Percentiles rank a stretch among this genome's conserved stretches.
Conservation (phyloP, 1,139 yeast genomes). For the Candida pseudoviswanathii region DNA sequence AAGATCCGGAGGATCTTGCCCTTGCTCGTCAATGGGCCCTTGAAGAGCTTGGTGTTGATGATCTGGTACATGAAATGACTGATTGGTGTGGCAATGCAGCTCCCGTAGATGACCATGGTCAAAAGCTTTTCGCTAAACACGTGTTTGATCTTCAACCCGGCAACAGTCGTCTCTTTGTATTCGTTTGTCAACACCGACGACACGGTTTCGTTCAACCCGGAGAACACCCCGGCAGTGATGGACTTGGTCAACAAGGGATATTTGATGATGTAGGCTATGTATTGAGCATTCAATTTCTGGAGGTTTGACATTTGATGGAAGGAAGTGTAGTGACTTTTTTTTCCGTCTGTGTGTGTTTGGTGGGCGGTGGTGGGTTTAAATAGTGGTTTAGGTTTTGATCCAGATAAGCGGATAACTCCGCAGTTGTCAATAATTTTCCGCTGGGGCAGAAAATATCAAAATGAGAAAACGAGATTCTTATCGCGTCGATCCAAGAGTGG, state of each 20-base stretch:
- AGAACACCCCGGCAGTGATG: constrained; percentile 58
- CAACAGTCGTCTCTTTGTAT: constrained; percentile 22
- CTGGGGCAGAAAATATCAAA: no score
- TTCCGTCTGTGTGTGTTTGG: background rate
- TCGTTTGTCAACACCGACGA: constrained; percentile 57
- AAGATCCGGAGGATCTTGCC: constrained; percentile 59
- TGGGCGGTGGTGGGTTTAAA: background rate
- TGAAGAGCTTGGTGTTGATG: constrained; percentile 45
- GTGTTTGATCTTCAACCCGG: constrained; percentile 30
- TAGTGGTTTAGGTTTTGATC: background rate
- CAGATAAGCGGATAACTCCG: constrained; percentile 4
- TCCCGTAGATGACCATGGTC: constrained; percentile 74
- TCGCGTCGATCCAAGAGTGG: no score
- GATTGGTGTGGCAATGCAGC: constrained; percentile 70
- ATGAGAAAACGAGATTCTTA: no score
- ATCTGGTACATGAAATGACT: constrained; percentile 61
- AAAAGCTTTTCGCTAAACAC: constrained; percentile 51
- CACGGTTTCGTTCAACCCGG: constrained; percentile 60
- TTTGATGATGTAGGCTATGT: constrained; percentile 42
- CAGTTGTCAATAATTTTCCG: no score
- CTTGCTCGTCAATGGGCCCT: constrained; percentile 35
- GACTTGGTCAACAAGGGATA: constrained; percentile 65
- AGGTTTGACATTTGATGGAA: constrained; percentile 9
- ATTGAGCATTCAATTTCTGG: constrained; percentile 26
- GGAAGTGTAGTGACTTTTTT: background rate